Evolutionary conservation across 371 early-diverging fungal species (phyloP), one percentile per base, ranked within the genome.

Genomic region (Mortierella sp.): DNA sequence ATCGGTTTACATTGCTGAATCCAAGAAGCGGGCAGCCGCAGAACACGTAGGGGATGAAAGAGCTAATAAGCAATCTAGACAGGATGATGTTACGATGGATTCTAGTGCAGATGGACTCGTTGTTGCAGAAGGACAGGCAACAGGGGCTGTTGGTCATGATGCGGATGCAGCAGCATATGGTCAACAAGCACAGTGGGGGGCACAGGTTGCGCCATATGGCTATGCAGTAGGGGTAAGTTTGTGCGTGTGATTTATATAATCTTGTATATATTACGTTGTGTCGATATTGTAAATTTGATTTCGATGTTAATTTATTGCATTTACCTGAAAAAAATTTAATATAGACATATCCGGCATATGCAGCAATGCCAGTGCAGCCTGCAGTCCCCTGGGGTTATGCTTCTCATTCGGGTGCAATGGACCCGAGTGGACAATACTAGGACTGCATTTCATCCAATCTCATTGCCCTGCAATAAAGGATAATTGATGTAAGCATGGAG

Each of bases 1-100:
- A 0, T 66, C 74, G 0, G 74, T 66, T 5, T 70, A 41, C 47
- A 67, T 63, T 33, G n/a, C 24, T 4, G 74, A 78, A 28, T 78
- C 79, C 4, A 69, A 67, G 33, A 78, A 78, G 64, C 58, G 79
- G 11, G 79, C 74, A 7, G 78, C 78, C 16, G 67, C 53, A 22
- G 78, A 65, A 33, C 69, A 52, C 16, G 55, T 66, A 21, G 73
- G 65, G n/a, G 74, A 63, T n/a, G 79, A 78, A 11, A 63, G 67
- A 11, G 67, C 67, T 22, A 69, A 60, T 58, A 78, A 70, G 65
- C 63, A 63, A 60, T 43, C 53, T 4, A 59, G 63, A 41, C 63
- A 60, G 8, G 70, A 77, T 36, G 67, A 69, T 41, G 60, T 61
- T 24, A 59, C 63, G 9, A 64, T 77, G 77, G 58, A 28, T 9